Evolutionary conservation across 1,284 basidiomycete genomes (phyloP), one percentile per base, ranked within the genome.

Genomic region (Farysia itapuensis): DNA sequence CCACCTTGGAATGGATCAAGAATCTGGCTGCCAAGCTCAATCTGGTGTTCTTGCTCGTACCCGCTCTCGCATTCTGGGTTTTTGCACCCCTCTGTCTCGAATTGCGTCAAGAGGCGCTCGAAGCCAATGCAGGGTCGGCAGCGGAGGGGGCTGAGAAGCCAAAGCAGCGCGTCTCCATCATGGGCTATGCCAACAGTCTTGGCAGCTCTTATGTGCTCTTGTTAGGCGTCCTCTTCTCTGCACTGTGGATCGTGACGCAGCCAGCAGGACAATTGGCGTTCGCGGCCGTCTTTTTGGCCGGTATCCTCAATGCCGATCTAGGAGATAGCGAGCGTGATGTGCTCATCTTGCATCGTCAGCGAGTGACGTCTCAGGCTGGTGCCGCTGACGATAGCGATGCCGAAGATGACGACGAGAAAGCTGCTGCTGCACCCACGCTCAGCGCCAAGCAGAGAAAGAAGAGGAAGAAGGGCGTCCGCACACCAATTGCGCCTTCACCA

Each of bases 181-280:
- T 91, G 2, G 92, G 94, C 0, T 95, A 88, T 70, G 88, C 88
- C 0, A 97, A 98, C 76, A 84, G 88, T 0, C 90, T 87, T 64
- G 95, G 92, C 3, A 85, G 90, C 15, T 85, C 87, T 0, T 95
- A 91, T 76, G 78, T 93, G 40, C 79, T 96, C 34, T 88, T 95
- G 70, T 85, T 87, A 81, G 81, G 83, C 15, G 81, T 88, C 21
- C 78, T 82, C 30, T 83, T 93, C 38, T 79, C 81, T 12, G 44
- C 87, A 19, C 57, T 82, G 29, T 91, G 86, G 78, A 77, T 85
- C 23, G 80, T 85, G 5, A 84, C 83, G 9, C 90, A 91, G 64
- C 83, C 92, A 1, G 85, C 86, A 0, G 91, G 88, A 0, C 94
- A 97, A 74, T 51, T 95, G 18, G 82, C 86, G 2, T 79, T 95